Conservation (phyloP, 1,284 basidiomycete genomes). For the Binderoboletus segoi region DNA sequence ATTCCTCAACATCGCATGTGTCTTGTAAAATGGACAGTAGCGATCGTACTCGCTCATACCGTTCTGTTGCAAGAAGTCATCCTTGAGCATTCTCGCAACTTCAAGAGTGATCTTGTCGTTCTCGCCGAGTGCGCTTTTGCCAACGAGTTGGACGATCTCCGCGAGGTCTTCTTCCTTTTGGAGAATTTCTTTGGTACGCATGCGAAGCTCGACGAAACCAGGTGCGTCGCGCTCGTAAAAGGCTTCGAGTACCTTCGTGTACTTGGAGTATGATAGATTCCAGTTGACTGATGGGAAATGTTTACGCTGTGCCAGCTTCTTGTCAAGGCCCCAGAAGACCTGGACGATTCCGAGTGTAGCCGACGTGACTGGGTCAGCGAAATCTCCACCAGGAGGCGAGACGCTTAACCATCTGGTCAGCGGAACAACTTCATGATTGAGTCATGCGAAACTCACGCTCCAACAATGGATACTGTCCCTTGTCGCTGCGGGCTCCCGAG, state of each 20-base stretch:
- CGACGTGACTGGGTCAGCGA: constrained; percentile 98
- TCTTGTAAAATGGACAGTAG: constrained; percentile 99
- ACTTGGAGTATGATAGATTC: constrained; percentile 99
- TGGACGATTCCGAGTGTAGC: constrained; percentile 98
- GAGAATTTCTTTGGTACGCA: constrained; percentile 92
- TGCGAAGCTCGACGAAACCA: constrained; percentile 92
- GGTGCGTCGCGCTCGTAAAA: constrained; percentile 92
- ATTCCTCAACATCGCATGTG: constrained; percentile 93
- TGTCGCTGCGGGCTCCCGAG: constrained; percentile 87
- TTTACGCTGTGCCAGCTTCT: constrained; percentile 96
- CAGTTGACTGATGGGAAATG: constrained; percentile 99
- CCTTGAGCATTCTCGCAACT: constrained; percentile 96
- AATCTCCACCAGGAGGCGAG: constrained; percentile 98
- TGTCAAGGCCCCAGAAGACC: constrained; percentile 97
- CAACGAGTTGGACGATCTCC: constrained; percentile 98
- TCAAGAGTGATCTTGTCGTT: constrained; percentile 98
- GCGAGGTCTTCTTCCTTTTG: constrained; percentile 99
- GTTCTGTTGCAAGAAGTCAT: constrained; percentile 99
- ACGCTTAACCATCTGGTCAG: constrained; percentile 59
- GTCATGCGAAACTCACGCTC: constrained; percentile 74
- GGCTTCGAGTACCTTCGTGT: constrained; percentile 92
- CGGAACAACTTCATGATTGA: background rate
- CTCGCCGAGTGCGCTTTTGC: constrained; percentile 97
- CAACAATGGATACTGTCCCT: constrained; percentile 97
- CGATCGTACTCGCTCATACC: constrained; percentile 98